Percentiles rank a stretch among this genome's conserved stretches.
These are phyloP conservation scores for Pyrenophora graminea DNA, from an alignment of 2,329 filamentous ascomycete genomes.

Conservation along the genomic window DNA sequence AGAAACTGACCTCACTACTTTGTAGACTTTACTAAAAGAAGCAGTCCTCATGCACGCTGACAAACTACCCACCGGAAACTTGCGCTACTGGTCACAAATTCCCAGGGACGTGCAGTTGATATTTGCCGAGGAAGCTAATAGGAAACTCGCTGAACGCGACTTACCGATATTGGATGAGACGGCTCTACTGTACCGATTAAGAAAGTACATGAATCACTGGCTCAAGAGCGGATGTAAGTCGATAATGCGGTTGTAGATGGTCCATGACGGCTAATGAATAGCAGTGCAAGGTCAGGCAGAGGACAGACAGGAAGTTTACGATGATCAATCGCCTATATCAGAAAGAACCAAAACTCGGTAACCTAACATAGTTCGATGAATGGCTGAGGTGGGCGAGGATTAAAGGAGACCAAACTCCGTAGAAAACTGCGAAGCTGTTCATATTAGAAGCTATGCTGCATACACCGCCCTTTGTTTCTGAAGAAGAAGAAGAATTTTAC, in stretches of 20 bases:
- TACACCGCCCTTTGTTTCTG: too few species aligned
- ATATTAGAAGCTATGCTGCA: too few species aligned
- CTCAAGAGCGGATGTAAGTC: constrained; percentile 2
- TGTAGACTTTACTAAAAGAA: background rate
- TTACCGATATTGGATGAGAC: constrained; percentile 6
- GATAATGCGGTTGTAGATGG: background rate
- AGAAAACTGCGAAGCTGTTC: too few species aligned
- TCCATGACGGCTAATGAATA: background rate
- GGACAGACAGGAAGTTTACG: too few species aligned
- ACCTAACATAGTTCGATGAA: too few species aligned
- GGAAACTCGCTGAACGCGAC: constrained; percentile 1
- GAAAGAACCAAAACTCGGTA: too few species aligned
- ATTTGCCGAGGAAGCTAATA: constrained; percentile 3
- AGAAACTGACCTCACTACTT: too few species aligned
- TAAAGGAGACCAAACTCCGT: too few species aligned
- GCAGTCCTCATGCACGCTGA: constrained; percentile 1
- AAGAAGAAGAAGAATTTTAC: too few species aligned
- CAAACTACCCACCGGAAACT: background rate
- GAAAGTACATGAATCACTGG: constrained; percentile 11
- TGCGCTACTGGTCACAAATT: constrained; percentile 11
- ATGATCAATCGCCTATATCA: too few species aligned
- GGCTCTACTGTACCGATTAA: constrained; percentile 3
- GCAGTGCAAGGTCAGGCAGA: too few species aligned
- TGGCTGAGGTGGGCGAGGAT: too few species aligned
- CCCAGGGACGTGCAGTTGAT: constrained; percentile 1